Base-by-base conservation (phyloP, 2,329 filamentous ascomycete species). In the Aspergillus transmontanensis region DNA sequence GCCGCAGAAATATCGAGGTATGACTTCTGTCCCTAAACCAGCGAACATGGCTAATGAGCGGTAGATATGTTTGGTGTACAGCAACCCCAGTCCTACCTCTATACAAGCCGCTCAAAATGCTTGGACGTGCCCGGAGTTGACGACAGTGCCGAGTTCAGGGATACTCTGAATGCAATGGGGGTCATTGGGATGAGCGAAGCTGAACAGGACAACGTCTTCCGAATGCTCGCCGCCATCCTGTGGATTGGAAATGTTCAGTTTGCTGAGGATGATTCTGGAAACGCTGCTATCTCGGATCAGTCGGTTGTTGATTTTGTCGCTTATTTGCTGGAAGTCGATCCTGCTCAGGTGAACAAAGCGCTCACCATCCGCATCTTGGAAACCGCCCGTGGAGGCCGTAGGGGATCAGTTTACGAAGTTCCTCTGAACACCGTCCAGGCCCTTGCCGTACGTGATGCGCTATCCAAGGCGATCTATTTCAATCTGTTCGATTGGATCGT, bases 401-500 rank as follows among this genome's bases (percentile, higher is more conserved):
- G 88, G 79, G 88, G 88, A 4, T 90, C 88, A 2, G 80, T 90
- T 2, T 90, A 90, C 70, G 87, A 90, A 67, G 88, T 89, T 4
- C 94, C 94, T 0, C 85, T 96, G 67, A 98, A 99, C 78, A 88
- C 89, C 2, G 86, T 93, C 1, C 95, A 98, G 79, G 95, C 95
- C 30, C 84, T 84, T 45, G 88, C 95, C 34, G 96, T 96, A 9
- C 88, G 94, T 69, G 95, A 99, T 80, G 95, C 94, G 12, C 82
- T 99, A 57, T 88, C 94, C 64, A 98, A 95, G 83, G 94, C 90
- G n/a, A 93, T 99, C 62, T 99, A 99, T 80, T 91, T 91, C 84
- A 97, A 97, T 75, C 86, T 99, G 60, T 99, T 99, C 72, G 94
- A 99, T 79, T 99, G 95, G 95, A 98, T 99, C 68, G 94, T 98